Conservation (phyloP, 768 basidiomycete species). For the Terana coerulea region DNA sequence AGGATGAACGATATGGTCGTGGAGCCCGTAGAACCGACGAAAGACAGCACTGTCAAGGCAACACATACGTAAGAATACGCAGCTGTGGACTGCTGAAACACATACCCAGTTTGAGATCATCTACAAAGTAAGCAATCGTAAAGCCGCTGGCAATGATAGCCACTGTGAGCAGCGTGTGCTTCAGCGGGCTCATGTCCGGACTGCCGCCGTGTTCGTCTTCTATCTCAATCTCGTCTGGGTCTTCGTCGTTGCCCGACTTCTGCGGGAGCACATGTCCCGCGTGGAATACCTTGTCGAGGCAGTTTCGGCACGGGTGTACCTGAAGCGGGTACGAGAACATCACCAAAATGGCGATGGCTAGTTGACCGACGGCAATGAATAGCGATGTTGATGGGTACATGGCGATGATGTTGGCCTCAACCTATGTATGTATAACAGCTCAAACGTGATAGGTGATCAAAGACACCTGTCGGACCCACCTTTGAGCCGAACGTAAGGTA, state of each 20-base stretch:
- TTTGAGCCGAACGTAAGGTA: constrained; percentile 92
- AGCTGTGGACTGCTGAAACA: constrained; percentile 10
- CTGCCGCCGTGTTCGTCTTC: constrained; percentile 50
- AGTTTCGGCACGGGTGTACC: constrained; percentile 89
- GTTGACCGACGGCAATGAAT: constrained; percentile 88
- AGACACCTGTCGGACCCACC: constrained; percentile 36
- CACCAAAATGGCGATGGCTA: constrained; percentile 89
- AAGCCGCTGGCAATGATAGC: constrained; percentile 65
- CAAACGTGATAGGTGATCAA: neutral
- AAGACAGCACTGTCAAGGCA: constrained; percentile 68
- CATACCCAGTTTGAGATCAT: constrained; percentile 74
- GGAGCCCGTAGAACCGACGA: constrained; percentile 95
- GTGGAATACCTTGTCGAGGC: constrained; percentile 86
- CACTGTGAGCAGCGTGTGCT: constrained; percentile 67
- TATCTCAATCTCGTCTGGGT: constrained; percentile 45
- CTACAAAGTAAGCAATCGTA: constrained; percentile 71
- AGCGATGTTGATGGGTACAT: constrained; percentile 91
- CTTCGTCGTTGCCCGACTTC: constrained; percentile 24
- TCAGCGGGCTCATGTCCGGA: constrained; percentile 60
- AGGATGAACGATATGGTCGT: constrained; percentile 97
- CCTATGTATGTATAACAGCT: constrained; percentile 36
- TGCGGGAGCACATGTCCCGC: constrained; percentile 31
- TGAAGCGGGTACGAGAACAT: constrained; percentile 93
- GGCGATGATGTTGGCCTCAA: constrained; percentile 89
- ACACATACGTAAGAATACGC: constrained; percentile 5